Base-by-base conservation (phyloP, 106 monocot genomes). In the Dioscorea alata region DNA sequence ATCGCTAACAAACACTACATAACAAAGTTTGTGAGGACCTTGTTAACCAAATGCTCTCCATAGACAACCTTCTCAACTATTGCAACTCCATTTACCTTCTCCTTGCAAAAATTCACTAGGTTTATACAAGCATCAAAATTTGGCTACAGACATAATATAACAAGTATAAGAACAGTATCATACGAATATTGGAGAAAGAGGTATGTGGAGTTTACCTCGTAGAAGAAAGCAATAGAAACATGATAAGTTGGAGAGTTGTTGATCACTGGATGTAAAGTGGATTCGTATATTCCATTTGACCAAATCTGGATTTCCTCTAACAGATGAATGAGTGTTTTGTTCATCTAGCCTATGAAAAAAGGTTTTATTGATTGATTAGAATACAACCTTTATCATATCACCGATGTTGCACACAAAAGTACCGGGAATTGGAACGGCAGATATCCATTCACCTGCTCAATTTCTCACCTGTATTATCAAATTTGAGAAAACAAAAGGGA, bases 371-470 rank as follows among this genome's bases (percentile, higher is more conserved):
- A 49, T 49, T 15, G 24, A 54, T 25, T 35, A 23, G 35, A 66
- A 32, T 16, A 62, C 1, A 66, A 96, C 95, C 95, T 96, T 91
- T 54, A 96, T 68, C 95, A 96, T 96, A 69, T 96, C 95, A 14
- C 95, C 95, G 13, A 96, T 96, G 64, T 92, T 96, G 71, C 95
- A 96, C 21, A 96, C 88, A 57, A 96, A 88, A 59, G 91, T 89
- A 48, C 88, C 91, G 57, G 91, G 88, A 67, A 92, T 74, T 33
- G 95, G 91, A 63, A 65, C 65, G 10, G 86, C 95, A 71, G 21
- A 71, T 50, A 96, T 86, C 95, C 95, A 96, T 49, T 96, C 84
- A 50, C 88, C 95, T 50, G 88, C 76, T 65, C 71, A 69, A 56
- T 96, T 96, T 77, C 63, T 79, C 32, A 96, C 95, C 95, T 96